Percentiles rank a stretch among this genome's conserved stretches.
Evolutionary conservation across 495 filamentous ascomycete genomes (phyloP).

Genomic region (Aspergillus cristatus): DNA sequence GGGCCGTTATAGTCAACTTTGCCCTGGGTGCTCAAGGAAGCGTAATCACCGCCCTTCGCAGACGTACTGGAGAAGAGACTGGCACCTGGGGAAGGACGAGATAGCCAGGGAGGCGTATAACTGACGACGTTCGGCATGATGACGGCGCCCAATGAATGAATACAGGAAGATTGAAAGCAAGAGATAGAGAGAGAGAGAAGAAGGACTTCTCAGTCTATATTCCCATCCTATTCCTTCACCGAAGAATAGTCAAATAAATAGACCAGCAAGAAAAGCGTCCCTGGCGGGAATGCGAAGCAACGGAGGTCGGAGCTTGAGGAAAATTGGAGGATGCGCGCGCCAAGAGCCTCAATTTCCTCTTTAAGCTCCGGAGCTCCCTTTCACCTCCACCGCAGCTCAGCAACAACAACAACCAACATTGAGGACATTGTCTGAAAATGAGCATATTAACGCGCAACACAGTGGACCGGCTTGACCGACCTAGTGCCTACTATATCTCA

Average conservation of each 20-base stretch:
- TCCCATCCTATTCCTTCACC: background rate
- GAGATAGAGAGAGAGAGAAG: background rate
- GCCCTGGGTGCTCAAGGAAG: slow-evolving; percentile 26
- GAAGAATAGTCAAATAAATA: background rate
- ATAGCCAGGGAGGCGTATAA: slow-evolving; percentile 78
- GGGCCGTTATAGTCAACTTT: slow-evolving; percentile 42
- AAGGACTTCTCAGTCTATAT: background rate
- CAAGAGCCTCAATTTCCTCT: slow-evolving; percentile 9
- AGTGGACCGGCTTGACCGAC: slow-evolving; percentile 78
- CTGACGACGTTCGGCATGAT: slow-evolving; percentile 72
- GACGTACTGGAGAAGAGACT: slow-evolving; percentile 51
- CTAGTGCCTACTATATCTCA: slow-evolving; percentile 77
- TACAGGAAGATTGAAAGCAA: no score
- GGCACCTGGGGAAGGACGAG: slow-evolving; percentile 62
- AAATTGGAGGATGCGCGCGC: slow-evolving; percentile 16
- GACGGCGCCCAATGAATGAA: background rate
- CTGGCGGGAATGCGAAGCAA: background rate
- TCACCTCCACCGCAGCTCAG: slow-evolving; percentile 3
- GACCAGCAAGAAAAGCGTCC: no score
- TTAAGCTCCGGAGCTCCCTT: slow-evolving; percentile 21
- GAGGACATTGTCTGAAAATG: no score
- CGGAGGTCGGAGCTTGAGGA: slow-evolving; percentile 10
- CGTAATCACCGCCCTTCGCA: slow-evolving; percentile 21
- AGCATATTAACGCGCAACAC: slow-evolving; percentile 37
- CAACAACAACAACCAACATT: no score